A percentile compares a stretch with the other conserved stretches of the same genome.
phyloP scores from a whole-genome alignment of 1,284 basidiomycete genomes.

The Puccinia coronata region DNA sequence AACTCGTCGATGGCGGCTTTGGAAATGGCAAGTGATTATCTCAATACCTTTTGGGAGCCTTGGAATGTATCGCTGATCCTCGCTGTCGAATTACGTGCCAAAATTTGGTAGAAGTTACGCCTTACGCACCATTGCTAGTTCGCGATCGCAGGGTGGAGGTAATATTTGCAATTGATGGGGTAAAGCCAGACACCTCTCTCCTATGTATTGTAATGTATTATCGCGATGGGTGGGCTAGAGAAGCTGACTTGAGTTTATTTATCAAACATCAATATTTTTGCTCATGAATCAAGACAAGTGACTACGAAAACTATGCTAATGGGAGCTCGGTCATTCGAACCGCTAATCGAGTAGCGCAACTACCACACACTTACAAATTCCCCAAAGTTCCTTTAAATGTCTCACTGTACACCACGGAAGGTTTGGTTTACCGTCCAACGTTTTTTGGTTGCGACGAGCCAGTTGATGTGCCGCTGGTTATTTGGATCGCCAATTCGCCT shows the following conservation, averaged over 20 bases:
- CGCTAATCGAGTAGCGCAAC: slow-evolving; percentile 14
- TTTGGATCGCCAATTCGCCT: no score
- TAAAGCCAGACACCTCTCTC: not conserved
- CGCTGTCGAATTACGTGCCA: not conserved
- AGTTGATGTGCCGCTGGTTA: no score
- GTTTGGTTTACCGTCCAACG: slow-evolving; percentile 36
- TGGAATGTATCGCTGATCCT: not conserved
- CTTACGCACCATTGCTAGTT: slow-evolving; percentile 38
- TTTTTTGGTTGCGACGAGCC: no score
- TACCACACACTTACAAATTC: slow-evolving; percentile 37
- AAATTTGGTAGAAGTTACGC: slow-evolving; percentile 33
- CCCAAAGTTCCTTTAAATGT: slow-evolving; percentile 44
- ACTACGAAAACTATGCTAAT: slow-evolving; percentile 41
- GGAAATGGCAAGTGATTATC: slow-evolving; percentile 29
- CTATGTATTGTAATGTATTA: not conserved
- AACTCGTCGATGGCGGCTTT: slow-evolving; percentile 43
- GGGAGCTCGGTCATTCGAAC: slow-evolving; percentile 41
- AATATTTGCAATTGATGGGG: slow-evolving; percentile 46
- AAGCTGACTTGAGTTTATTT: not conserved
- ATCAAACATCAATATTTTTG: not conserved
- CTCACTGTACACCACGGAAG: slow-evolving; percentile 28
- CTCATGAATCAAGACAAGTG: no score
- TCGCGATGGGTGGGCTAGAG: not conserved
- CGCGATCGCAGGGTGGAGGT: slow-evolving; percentile 26
- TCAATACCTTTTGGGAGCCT: not conserved